These are phyloP conservation scores for Leishmania tarentolae DNA, from an alignment of 208 protist genomes.

Conservation along the genomic window DNA sequence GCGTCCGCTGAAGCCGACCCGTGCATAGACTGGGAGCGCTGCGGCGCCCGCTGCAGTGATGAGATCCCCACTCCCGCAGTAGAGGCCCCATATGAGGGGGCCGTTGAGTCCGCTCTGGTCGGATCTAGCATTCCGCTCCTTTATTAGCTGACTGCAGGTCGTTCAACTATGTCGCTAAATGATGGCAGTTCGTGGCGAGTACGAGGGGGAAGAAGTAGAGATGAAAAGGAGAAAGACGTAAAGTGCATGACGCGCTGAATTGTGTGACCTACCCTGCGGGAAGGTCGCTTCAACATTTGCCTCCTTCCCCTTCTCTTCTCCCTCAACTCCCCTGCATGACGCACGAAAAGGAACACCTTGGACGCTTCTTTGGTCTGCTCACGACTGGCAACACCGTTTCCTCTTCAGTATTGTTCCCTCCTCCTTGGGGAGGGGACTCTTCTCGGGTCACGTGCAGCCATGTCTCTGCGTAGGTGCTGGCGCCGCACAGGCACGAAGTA, in stretches of 20 bases:
- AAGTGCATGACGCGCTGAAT: not conserved
- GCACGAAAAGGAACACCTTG: not conserved
- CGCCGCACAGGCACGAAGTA: not conserved
- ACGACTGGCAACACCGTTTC: not conserved
- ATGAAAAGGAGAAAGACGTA: not conserved
- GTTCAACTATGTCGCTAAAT: not conserved
- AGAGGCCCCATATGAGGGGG: not conserved
- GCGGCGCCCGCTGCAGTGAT: slow-evolving; percentile 4
- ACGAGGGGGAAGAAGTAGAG: not conserved
- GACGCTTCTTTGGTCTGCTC: not conserved
- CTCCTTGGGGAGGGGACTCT: not conserved
- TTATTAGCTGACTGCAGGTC: not conserved
- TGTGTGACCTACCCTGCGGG: not conserved
- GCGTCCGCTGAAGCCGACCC: slow-evolving; percentile 19
- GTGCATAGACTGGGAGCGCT: slow-evolving; percentile 11
- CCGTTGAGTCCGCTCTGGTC: not conserved
- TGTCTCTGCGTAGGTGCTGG: not conserved
- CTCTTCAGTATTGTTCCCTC: not conserved
- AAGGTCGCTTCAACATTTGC: not conserved
- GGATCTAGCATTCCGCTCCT: not conserved
- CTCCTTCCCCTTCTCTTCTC: not conserved
- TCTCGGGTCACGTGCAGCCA: not conserved
- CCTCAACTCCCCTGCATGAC: not conserved
- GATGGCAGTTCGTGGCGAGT: not conserved
- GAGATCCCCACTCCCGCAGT: not conserved